A percentile compares a stretch with the other conserved stretches of the same genome.
Conservation (phyloP, 768 basidiomycete species). For the Gloeophyllum trabeum region DNA sequence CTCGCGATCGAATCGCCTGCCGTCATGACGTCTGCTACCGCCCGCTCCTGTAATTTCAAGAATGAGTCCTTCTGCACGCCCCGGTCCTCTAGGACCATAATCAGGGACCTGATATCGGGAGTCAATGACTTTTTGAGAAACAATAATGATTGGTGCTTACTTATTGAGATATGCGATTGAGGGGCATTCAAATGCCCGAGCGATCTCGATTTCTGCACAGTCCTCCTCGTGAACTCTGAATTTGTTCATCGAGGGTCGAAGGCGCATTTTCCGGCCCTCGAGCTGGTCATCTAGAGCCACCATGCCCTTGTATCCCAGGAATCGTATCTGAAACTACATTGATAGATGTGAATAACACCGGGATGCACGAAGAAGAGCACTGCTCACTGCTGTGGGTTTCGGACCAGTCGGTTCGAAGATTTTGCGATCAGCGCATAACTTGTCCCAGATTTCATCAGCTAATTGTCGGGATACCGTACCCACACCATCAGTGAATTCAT, state of each 20-base stretch:
- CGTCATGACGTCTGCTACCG: constrained; percentile 44
- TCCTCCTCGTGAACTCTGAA: constrained; percentile 40
- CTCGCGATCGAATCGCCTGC: constrained; percentile 44
- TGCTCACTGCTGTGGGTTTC: no score
- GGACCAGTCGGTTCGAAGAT: constrained; percentile 13
- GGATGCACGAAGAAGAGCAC: no score
- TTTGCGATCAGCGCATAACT: constrained; percentile 33
- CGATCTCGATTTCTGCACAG: constrained; percentile 62
- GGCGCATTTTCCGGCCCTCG: constrained; percentile 53
- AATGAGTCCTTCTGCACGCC: constrained; percentile 51
- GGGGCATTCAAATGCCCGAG: constrained; percentile 47
- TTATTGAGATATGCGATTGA: constrained; percentile 62
- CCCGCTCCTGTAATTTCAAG: constrained; percentile 45
- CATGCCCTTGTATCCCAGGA: constrained; percentile 68
- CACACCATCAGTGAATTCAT: constrained; percentile 65
- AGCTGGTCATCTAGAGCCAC: constrained; percentile 51
- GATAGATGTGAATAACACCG: no score
- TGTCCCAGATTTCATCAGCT: constrained; percentile 46
- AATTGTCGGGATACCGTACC: constrained; percentile 64
- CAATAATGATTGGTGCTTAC: constrained; percentile 21
- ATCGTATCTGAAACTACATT: constrained; percentile 67
- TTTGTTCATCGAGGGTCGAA: constrained; percentile 68
- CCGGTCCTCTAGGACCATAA: constrained; percentile 73
- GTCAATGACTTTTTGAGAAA: background rate
- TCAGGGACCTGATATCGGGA: constrained; percentile 37